Evolutionary conservation across 495 filamentous ascomycete species (phyloP).

Genomic region (Amorphotheca resinae): DNA sequence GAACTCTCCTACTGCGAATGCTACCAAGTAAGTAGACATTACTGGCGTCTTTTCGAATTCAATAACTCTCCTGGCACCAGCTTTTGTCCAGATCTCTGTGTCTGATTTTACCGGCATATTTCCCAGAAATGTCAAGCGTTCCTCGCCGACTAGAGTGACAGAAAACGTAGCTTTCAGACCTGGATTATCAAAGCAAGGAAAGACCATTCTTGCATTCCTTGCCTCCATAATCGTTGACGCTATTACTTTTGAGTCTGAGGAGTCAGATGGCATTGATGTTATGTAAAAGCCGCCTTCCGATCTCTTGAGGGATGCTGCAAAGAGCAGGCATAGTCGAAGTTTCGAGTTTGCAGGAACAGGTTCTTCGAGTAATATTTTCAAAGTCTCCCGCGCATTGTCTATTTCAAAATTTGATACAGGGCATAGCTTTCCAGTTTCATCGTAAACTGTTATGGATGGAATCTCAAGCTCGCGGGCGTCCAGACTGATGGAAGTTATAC

Average conservation of each 20-base stretch:
- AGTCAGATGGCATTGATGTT: background rate
- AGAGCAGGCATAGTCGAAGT: background rate
- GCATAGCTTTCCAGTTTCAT: background rate
- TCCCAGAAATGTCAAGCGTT: conserved; percentile 60
- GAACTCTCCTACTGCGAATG: conserved; percentile 65
- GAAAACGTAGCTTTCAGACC: conserved; percentile 63
- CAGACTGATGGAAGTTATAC: background rate
- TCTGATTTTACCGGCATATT: conserved; percentile 70
- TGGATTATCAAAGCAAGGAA: conserved; percentile 71
- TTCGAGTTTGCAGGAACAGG: background rate
- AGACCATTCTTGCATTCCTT: conserved; percentile 14
- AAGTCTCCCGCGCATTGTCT: background rate
- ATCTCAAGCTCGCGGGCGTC: background rate
- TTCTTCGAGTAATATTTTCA: background rate
- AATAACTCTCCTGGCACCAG: conserved; percentile 51
- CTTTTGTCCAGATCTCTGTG: conserved; percentile 40
- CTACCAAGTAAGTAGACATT: conserved; percentile 71
- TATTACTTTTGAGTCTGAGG: no score
- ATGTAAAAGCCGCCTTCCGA: background rate
- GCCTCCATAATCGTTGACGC: background rate
- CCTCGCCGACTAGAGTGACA: conserved; percentile 60
- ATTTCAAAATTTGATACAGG: background rate
- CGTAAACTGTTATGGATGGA: background rate
- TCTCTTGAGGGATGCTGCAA: background rate
- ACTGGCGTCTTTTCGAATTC: conserved; percentile 61